Evolutionary conservation across 768 basidiomycete species (phyloP), one percentile per base, ranked within the genome.

Genomic region (Lactarius psammicola): DNA sequence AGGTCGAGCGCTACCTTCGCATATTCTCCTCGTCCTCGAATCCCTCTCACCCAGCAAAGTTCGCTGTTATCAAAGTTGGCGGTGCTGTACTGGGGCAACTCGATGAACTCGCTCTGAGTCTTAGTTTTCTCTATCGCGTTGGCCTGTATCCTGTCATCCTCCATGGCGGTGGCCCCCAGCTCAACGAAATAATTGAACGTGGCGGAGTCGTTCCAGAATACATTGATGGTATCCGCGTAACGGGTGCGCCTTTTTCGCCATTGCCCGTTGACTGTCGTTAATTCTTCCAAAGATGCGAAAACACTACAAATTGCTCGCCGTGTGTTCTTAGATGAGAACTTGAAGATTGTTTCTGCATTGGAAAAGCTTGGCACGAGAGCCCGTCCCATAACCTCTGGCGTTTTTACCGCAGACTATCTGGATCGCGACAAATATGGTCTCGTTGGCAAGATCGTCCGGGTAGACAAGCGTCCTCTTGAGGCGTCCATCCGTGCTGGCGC

Each of bases 121-220:
- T 99, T 71, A 95, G 94, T 78, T 99, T 98, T 82, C 81, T 99
- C 65, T 96, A 96, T 78, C 87, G 95, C 36, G 90, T 99, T 57
- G 97, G 97, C 4, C 85, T 99, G n/a, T 99, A 96, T 79, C 97
- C 97, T 0, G 90, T 99, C 66, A 87, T 99, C 58, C 84, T 99
- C 6, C 97, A 99, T 79, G 97, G 97, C 58, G 96, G 89, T 67
- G 96, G 96, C 31, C 96, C 95, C 26, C 95, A 97, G 74, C 78
- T 96, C 69, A 99, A 99, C 79, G 87, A 88, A 66, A 93, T 97
- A 71, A 88, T 99, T 67, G 94, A 98, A 73, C 78, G 85, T 28
- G 95, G 94, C 74, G 97, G 97, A 36, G 87, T 98, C 59, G 84
- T 95, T 28, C 95, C 97, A 1, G 95, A 98, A 77, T 98, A 98